Base-by-base conservation (phyloP, 768 basidiomycete genomes). In the Suillus variegatus region DNA sequence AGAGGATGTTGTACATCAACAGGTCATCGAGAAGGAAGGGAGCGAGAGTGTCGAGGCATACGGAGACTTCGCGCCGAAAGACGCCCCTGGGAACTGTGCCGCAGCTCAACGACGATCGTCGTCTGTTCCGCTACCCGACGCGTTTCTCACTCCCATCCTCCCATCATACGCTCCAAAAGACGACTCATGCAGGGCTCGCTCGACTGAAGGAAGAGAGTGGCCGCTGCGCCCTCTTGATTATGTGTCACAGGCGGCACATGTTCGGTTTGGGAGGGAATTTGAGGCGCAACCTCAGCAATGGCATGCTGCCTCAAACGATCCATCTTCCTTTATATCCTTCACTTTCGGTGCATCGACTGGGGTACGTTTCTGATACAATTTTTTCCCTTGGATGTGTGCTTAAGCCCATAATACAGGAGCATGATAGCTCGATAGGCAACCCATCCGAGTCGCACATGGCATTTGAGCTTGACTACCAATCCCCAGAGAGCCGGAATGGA, bases 161-260 rank as follows among this genome's bases (percentile, higher is more conserved):
- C 20, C 54, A 35, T 55, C 54, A 36, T 20, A 55, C 36, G 12
- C 54, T 55, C 54, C 20, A 6, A 55, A 36, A 12, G 54, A 55
- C 35, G 54, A 55, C 36, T 36, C n/a, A 36, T 55, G 54, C 35
- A 55, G 54, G 35, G 7, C 54, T 55, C 54, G 54, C 20, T 55
- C 54, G 6, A 10, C 35, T n/a, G 54, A 55, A 55, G 54, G 54
- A 36, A 6, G 35, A 55, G 54, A 55, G 20, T 55, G 54, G 54
- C 10, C 35, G 0, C 35, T 55, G 35, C 54, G 35, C n/a, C 63
- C 65, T 16, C 58, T 64, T 25, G 65, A 64, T 8, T 54, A 64
- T 54, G 62, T 66, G 56, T 65, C 65, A 10, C 65, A 64, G 49
- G 58, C 55, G n/a, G 58, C 62, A 43, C 58, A 63, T 58, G 22